Evolutionary conservation across 2,329 filamentous ascomycete genomes (phyloP), one percentile per base, ranked within the genome.

Genomic region (Cladosporium oxysporum): DNA sequence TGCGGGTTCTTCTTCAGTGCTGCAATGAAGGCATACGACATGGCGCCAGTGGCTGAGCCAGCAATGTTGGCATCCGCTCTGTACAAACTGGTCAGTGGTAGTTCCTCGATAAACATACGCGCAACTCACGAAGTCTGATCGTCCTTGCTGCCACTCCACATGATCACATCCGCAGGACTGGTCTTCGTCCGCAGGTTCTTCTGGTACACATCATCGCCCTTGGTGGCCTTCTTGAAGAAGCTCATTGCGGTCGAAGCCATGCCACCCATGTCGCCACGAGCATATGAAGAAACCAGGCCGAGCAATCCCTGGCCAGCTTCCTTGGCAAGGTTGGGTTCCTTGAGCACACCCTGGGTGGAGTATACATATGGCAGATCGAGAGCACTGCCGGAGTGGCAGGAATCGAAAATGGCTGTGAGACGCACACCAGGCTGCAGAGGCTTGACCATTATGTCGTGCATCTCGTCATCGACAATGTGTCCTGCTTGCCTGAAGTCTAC

Each of bases 81-180:
- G 73, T 64, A 18, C n/a, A 23, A 18, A 14, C 2, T 21, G 11
- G 21, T 53, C n/a, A 58, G 33, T 58, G 10, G 26, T 55, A 21
- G 18, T 11, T 29, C 6, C 28, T 31, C 8, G 1, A 21, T 18
- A 12, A 10, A 29, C 1, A 55, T 33, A 7, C 52, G 18, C 6
- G 7, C 10, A 14, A 88, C 90, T 81, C 83, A 92, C 89, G 91
- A 93, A 71, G 95, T 99, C 80, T 98, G 95, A 68, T 90, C 88
- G 76, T 99, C 95, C 80, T 97, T 97, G 82, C 92, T 96, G 66
- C 95, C 95, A 68, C 92, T 96, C 91, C 93, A 97, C 91, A 97
- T 96, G 76, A 99, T 88, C 35, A 99, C 95, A 79, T 99, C 95
- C 49, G 95, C 95, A 1, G 93, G 90, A 64, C 91, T 95, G 18